Base-by-base conservation (phyloP, 2,329 filamentous ascomycete genomes). In the Alternaria gaisen region DNA sequence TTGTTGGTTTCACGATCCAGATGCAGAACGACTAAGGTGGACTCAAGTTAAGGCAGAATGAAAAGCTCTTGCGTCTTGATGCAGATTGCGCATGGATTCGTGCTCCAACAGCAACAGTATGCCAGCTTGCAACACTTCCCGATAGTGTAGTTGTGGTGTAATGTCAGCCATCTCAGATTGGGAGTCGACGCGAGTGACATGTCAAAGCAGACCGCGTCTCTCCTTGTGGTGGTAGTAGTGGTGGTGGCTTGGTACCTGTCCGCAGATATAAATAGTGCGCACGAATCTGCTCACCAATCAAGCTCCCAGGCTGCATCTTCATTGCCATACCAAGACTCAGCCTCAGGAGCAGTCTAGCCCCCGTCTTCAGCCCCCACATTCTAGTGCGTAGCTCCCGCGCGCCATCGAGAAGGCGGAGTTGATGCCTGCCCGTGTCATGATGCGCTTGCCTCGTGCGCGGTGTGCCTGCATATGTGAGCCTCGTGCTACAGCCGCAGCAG, bases 401-500 rank as follows among this genome's bases (percentile, higher is more conserved):
- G 22, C 16, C 18, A 24, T 18, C 30, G 36, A 30, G 56, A 53
- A 34, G 48, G 56, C 50, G 48, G 48, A 53, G 56, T 32, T 26
- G 32, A 11, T 7, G 56, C 48, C 18, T 36, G 14, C 43, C 18
- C 14, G 30, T 22, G 56, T 50, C 51, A 54, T 56, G 32, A 22
- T 47, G 53, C 40, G 34, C 44, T 24, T 53, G 43, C 24, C 43
- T 42, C 24, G 16, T 34, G 40, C 40, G 46, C 40, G 11, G 30
- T 51, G 40, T 53, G 34, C 58, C 32, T 40, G 47, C 22, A 42
- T 38, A 28, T 38, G 8, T 46, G 40, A 51, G 44, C 54, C 55
- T 58, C 34, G 61, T 61, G 61, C 36, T 43, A 44, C 51, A 36
- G 32, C 41, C 40, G 51, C 58, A 51, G 54, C 48, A 18, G 20